phyloP scores from a whole-genome alignment of 305 asterid genomes.

The Fraxinus velutina region DNA sequence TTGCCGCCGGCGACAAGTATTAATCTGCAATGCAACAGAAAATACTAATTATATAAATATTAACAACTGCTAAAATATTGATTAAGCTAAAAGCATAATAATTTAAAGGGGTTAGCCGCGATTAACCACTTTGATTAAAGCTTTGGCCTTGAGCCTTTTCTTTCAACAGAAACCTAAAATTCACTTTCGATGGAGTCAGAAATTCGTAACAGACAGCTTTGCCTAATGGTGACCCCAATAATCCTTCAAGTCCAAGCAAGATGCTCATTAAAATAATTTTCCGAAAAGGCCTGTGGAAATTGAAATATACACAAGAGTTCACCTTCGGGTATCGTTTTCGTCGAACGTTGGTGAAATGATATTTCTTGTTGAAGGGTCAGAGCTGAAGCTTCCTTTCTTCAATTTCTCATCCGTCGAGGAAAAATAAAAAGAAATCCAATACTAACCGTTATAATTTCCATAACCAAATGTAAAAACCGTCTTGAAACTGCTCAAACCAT shows the following conservation, averaged over 20 bases:
- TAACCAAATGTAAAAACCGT: neutral
- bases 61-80: constrained; percentile 27
- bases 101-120: constrained; percentile 51
- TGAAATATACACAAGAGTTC: constrained; percentile 12
- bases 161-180: constrained; percentile 32
- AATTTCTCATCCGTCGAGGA: neutral
- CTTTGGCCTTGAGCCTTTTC: constrained; percentile 35
- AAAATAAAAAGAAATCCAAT: neutral
- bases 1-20: constrained; percentile 26
- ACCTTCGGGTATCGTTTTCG: neutral
- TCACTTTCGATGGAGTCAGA: constrained; percentile 28
- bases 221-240: constrained; percentile 74
- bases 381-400: neutral
- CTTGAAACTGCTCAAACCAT: neutral
- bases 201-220: constrained; percentile 46
- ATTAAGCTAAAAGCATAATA: constrained; percentile 27
- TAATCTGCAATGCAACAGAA: constrained; percentile 38
- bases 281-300: constrained; percentile 21
- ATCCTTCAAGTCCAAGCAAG: constrained; percentile 84
- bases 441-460: neutral
- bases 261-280: constrained; percentile 22
- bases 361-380: neutral
- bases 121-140: constrained; percentile 50
- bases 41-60: constrained; percentile 35
- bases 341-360: neutral